Conservation (phyloP, 805 yeast species). For the Kazachstania psychrophila region DNA sequence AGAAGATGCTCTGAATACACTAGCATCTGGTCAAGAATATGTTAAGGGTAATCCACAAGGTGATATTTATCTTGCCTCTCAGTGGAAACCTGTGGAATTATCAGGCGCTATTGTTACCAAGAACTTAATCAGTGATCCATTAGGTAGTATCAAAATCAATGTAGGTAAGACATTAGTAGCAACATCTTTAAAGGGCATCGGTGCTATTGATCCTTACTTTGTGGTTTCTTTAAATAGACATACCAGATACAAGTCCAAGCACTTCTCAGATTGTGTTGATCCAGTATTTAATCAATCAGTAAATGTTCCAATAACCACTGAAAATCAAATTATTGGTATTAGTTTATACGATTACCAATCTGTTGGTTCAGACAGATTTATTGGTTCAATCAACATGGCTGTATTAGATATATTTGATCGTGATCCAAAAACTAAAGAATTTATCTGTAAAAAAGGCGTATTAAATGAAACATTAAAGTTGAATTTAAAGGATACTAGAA, state of each 20-base stretch:
- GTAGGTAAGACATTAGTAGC: conserved; percentile 44
- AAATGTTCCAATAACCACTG: conserved; percentile 53
- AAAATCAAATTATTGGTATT: conserved; percentile 48
- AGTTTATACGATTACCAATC: conserved; percentile 61
- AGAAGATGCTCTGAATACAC: conserved; percentile 38
- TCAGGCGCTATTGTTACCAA: conserved; percentile 40
- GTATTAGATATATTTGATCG: conserved; percentile 37
- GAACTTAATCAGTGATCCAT: conserved; percentile 38
- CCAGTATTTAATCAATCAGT: conserved; percentile 54
- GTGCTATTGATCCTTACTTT: conserved; percentile 69
- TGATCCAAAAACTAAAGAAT: conserved; percentile 39
- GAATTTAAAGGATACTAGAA: conserved; percentile 25
- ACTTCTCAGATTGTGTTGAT: conserved; percentile 42
- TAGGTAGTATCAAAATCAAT: conserved; percentile 59
- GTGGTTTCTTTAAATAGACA: conserved; percentile 50
- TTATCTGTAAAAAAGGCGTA: conserved; percentile 43
- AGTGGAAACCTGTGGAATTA: conserved; percentile 64
- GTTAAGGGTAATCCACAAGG: conserved; percentile 47
- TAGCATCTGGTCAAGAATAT: conserved; percentile 39
- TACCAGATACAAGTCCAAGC: conserved; percentile 44
- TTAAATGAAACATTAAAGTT: conserved; percentile 33
- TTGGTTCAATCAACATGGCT: conserved; percentile 50
- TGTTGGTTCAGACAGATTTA: conserved; percentile 50
- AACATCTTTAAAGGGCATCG: conserved; percentile 51
- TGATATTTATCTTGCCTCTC: conserved; percentile 43